These are phyloP conservation scores for Lichtheimia hyalospora DNA, from an alignment of 371 early-diverging fungal genomes.

Conservation along the genomic window DNA sequence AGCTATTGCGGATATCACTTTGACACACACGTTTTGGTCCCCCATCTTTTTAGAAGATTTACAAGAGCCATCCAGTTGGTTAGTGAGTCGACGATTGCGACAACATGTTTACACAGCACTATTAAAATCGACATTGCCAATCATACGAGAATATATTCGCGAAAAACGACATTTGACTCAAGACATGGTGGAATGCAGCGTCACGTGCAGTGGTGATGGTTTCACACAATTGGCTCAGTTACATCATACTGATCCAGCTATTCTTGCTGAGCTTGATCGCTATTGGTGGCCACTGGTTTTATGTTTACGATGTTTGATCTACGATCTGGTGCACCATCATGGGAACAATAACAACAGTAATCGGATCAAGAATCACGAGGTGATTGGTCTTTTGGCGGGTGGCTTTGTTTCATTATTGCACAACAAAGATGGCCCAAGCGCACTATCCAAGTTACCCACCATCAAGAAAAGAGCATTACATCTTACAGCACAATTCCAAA, in stretches of 20 bases:
- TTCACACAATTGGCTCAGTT: background rate
- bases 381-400: constrained; percentile 33
- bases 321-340: constrained; percentile 9
- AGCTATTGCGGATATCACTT: constrained; percentile 45
- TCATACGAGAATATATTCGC: constrained; percentile 32
- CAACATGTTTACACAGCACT: constrained; percentile 44
- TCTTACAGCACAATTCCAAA: constrained; percentile 39
- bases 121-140: background rate
- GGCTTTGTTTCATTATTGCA: constrained; percentile 23
- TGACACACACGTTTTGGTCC: constrained; percentile 51
- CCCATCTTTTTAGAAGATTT: constrained; percentile 56
- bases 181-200: constrained; percentile 2
- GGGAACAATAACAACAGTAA: constrained; percentile 1
- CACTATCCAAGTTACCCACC: constrained; percentile 14
- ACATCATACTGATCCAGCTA: background rate
- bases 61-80: constrained; percentile 47
- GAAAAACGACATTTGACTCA: constrained; percentile 33
- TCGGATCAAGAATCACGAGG: constrained; percentile 30
- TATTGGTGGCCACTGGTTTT: constrained; percentile 19
- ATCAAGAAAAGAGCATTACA: constrained; percentile 34
- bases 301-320: constrained; percentile 36
- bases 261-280: background rate
- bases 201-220: too few species aligned
- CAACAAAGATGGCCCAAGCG: constrained; percentile 3
- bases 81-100: constrained; percentile 44